Conservation (phyloP, 495 filamentous ascomycete genomes). For the Clavariopsis aquatica region DNA sequence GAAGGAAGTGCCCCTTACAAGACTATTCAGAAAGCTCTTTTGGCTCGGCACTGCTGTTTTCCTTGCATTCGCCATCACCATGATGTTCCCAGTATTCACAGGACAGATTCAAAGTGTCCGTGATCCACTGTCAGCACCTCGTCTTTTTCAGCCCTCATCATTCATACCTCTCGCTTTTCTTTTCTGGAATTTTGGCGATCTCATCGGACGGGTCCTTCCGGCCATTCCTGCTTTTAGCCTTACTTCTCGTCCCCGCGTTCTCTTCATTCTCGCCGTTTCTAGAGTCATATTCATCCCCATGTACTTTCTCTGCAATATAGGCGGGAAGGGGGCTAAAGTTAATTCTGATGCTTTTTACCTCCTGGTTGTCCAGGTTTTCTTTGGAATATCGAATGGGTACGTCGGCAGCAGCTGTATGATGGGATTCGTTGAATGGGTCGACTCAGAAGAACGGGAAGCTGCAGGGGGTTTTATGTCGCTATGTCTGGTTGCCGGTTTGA, state of each 20-base stretch:
- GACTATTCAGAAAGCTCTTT: constrained; percentile 70
- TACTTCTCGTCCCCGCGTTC: constrained; percentile 57
- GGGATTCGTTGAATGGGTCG: constrained; percentile 76
- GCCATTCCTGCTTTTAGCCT: constrained; percentile 63
- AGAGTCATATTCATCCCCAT: constrained; percentile 76
- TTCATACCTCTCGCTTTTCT: constrained; percentile 93
- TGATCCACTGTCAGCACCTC: constrained; percentile 50
- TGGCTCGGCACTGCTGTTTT: constrained; percentile 72
- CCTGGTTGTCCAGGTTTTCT: constrained; percentile 75
- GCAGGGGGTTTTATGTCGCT: constrained; percentile 93
- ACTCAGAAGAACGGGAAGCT: constrained; percentile 76
- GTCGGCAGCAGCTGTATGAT: constrained; percentile 87
- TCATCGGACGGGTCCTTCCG: constrained; percentile 72
- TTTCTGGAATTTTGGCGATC: constrained; percentile 90
- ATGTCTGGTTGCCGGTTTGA: constrained; percentile 79
- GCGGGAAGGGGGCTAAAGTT: constrained; percentile 66
- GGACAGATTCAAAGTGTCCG: constrained; percentile 67
- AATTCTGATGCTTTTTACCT: constrained; percentile 86
- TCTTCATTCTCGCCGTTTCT: constrained; percentile 65
- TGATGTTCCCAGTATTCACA: constrained; percentile 95
- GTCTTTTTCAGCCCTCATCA: constrained; percentile 67
- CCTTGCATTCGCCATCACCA: constrained; percentile 77
- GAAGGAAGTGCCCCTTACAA: constrained; percentile 64
- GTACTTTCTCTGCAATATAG: constrained; percentile 85
- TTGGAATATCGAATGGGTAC: constrained; percentile 85